A percentile compares a stretch with the other conserved stretches of the same genome.
These are phyloP conservation scores for button mushroom (Agaricus bisporus) DNA, from an alignment of 768 basidiomycete genomes.

Conservation along the genomic window DNA sequence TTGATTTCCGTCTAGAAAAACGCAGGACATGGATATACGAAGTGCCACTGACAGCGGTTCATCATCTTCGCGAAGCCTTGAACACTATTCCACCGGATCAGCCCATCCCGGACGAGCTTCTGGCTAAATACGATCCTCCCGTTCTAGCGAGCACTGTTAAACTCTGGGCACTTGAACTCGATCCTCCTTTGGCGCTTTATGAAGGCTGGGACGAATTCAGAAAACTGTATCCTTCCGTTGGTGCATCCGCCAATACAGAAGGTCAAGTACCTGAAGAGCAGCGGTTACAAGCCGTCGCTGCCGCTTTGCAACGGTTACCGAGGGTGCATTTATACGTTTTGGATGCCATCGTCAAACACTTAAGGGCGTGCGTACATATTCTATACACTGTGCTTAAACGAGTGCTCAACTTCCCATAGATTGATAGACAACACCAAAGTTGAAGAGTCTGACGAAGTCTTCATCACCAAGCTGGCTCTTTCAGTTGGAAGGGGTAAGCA, in stretches of 20 bases:
- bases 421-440: slow-evolving; percentile 62
- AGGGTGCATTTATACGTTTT: slow-evolving; percentile 77
- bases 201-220: slow-evolving; percentile 92
- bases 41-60: slow-evolving; percentile 75
- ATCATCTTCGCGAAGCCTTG: slow-evolving; percentile 79
- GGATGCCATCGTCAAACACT: slow-evolving; percentile 70
- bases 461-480: slow-evolving; percentile 80
- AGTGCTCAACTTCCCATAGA: slow-evolving; percentile 28
- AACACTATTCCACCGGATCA: slow-evolving; percentile 63
- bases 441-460: slow-evolving; percentile 75
- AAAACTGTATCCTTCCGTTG: slow-evolving; percentile 76
- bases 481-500: slow-evolving; percentile 80
- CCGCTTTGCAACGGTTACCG: slow-evolving; percentile 64
- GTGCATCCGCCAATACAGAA: slow-evolving; percentile 47
- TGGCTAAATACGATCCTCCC: slow-evolving; percentile 74
- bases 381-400: neutral
- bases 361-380: slow-evolving; percentile 49
- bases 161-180: slow-evolving; percentile 87
- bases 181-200: slow-evolving; percentile 79
- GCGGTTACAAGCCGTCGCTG: slow-evolving; percentile 54
- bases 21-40: slow-evolving; percentile 95
- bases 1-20: slow-evolving; percentile 40
- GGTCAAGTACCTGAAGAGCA: slow-evolving; percentile 50
- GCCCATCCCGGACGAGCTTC: slow-evolving; percentile 44
- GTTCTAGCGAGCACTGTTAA: slow-evolving; percentile 83